These are phyloP conservation scores for Citrullus mucosospermus DNA, from an alignment of 306 rosid genomes.

Conservation along the genomic window DNA sequence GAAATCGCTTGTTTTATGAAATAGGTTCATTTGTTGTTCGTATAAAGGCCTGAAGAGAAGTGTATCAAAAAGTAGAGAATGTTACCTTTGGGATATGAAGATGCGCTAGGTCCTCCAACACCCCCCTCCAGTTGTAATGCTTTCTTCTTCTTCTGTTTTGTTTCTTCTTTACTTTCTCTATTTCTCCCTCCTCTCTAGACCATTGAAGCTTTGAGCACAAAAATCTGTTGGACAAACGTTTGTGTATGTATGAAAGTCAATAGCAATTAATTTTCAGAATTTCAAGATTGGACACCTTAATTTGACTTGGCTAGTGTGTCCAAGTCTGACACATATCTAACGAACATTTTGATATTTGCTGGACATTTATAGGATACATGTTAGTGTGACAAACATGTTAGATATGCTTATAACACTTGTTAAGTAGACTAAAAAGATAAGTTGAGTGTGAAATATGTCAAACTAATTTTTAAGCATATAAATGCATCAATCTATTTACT, in stretches of 20 bases:
- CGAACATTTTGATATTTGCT: too few relatives aligned
- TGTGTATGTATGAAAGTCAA: background rate
- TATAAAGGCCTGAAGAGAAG: constrained; percentile 52
- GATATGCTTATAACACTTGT: too few relatives aligned
- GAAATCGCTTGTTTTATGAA: background rate
- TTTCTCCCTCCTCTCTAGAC: too few relatives aligned
- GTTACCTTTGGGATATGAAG: background rate
- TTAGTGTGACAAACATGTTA: too few relatives aligned
- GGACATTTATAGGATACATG: too few relatives aligned
- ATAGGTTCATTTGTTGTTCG: constrained; percentile 93
- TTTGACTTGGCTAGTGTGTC: too few relatives aligned
- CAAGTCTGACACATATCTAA: too few relatives aligned
- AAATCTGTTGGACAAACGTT: background rate
- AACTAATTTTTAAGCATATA: too few relatives aligned
- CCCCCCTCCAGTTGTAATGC: background rate
- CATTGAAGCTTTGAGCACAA: background rate
- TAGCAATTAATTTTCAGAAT: background rate
- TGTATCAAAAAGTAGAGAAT: background rate
- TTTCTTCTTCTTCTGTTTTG: background rate
- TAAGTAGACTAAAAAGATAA: too few relatives aligned
- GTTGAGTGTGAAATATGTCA: too few relatives aligned
- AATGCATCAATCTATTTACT: too few relatives aligned
- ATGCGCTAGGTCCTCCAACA: background rate
- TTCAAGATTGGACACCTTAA: background rate
- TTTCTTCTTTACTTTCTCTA: background rate